Evolutionary conservation across 2,329 filamentous ascomycete species (phyloP), one percentile per base, ranked within the genome.

Genomic region (Pseudogymnoascus pannorum): DNA sequence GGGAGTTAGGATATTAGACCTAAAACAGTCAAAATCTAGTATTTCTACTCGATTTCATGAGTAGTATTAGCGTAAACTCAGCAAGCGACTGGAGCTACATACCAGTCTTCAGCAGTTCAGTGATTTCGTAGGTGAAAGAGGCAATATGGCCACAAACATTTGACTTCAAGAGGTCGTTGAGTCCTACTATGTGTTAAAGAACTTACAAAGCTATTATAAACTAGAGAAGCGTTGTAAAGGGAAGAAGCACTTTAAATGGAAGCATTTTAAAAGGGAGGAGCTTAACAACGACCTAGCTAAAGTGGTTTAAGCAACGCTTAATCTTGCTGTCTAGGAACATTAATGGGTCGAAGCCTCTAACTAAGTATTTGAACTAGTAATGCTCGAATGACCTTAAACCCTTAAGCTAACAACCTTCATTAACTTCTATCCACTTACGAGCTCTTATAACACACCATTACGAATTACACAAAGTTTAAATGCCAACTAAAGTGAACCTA

Each of bases 1-100:
- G 42, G 40, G 62, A 57, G 51, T 63, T 35, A 61, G 26, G 22
- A 63, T 18, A 59, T 59, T 36, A 60, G 62, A 63, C 62, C 31
- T 62, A 31, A 62, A 62, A 62, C 31, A 29, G 42, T 62, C 26
- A 44, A 62, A 62, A 42, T 61, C 57, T 58, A 20, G 26, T 58
- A 20, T 58, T 33, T 58, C 57, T 58, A 36, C 31, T 31, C 35
- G 14, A 58, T 3, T 33, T 58, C 29, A 58, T 8, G 16, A 29
- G 24, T 29, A 61, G 48, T 14, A 36, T 61, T n/a, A 61, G 60
- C 60, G 20, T 36, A 31, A 42, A n/a, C 20, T 35, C 60, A 40
- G 26, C 2, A 5, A 20, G 36, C 44, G n/a, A 4, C 36, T 20
- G 20, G 33, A 26, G 11, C 16, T 61, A 58, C 29, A 16, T 61